These are phyloP conservation scores for Coemansia aciculifera DNA, from an alignment of 192 early-diverging fungal genomes.

Conservation along the genomic window DNA sequence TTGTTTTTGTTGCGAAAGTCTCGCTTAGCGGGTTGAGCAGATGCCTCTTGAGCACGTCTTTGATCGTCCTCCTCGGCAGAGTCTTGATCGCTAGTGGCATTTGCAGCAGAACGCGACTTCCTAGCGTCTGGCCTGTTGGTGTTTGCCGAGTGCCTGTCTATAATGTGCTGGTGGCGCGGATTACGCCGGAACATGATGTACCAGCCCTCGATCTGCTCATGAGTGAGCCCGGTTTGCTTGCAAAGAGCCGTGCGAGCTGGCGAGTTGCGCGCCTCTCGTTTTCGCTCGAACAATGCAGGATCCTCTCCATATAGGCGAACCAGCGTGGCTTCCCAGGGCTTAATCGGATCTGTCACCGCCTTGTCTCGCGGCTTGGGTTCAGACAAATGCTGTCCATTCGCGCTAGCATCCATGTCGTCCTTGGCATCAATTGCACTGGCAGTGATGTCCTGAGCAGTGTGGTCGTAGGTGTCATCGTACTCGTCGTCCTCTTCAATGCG, in stretches of 20 bases:
- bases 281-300: constrained; percentile 67
- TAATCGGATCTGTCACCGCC: constrained; percentile 54
- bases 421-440: constrained; percentile 61
- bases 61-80: background rate
- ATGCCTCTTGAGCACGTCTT: background rate
- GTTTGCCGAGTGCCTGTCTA: constrained; percentile 53
- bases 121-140: background rate
- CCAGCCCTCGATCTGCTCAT: constrained; percentile 96
- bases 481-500: constrained; percentile 76
- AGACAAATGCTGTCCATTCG: background rate
- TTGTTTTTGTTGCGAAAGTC: constrained; percentile 57
- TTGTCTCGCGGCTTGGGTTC: constrained; percentile 8
- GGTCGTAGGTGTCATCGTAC: constrained; percentile 92
- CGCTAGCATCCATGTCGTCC: constrained; percentile 17
- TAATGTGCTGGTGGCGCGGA: constrained; percentile 63
- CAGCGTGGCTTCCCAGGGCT: constrained; percentile 63
- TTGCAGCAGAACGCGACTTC: background rate
- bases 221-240: constrained; percentile 70
- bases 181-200: constrained; percentile 81
- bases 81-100: background rate
- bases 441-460: constrained; percentile 61
- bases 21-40: constrained; percentile 17
- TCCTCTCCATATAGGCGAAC: constrained; percentile 61
- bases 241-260: constrained; percentile 61
- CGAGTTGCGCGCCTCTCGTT: constrained; percentile 60